phyloP scores from a whole-genome alignment of 2,329 filamentous ascomycete species.

The Ophiosphaerella narmari region DNA sequence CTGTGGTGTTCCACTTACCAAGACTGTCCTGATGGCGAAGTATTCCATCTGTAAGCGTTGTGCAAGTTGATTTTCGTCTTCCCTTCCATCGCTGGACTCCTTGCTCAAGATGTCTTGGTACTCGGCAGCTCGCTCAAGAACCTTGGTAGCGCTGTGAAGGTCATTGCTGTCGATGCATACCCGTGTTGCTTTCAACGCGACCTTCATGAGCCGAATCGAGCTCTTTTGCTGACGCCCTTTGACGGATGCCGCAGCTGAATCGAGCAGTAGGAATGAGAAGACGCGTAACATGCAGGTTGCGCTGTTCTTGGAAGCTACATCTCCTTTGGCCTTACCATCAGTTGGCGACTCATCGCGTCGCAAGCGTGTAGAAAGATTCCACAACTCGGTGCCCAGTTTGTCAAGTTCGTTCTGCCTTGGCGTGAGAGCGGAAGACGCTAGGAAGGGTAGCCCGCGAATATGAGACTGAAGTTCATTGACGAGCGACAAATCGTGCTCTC shows the following conservation, averaged over 20 bases:
- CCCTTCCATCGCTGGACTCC: conserved; percentile 15
- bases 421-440: conserved; percentile 26
- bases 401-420: conserved; percentile 59
- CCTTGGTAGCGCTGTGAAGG: conserved; percentile 61
- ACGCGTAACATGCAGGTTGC: conserved; percentile 49
- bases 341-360: conserved; percentile 23
- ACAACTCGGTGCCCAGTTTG: conserved; percentile 61
- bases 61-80: conserved; percentile 35
- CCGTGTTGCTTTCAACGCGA: conserved; percentile 69
- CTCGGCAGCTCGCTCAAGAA: conserved; percentile 67
- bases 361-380: conserved; percentile 68
- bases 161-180: conserved; percentile 66
- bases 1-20: conserved; percentile 56
- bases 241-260: conserved; percentile 44
- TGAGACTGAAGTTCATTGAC: conserved; percentile 47
- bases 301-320: conserved; percentile 20
- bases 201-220: conserved; percentile 63
- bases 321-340: conserved; percentile 39
- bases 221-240: conserved; percentile 31
- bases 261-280: conserved; percentile 71
- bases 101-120: conserved; percentile 46
- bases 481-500: conserved; percentile 22
- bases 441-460: conserved; percentile 47
- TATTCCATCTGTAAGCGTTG: conserved; percentile 63
- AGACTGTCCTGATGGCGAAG: conserved; percentile 65